These are phyloP conservation scores for Neurospora tetrasperma DNA, from an alignment of 495 filamentous ascomycete genomes.

Conservation along the genomic window DNA sequence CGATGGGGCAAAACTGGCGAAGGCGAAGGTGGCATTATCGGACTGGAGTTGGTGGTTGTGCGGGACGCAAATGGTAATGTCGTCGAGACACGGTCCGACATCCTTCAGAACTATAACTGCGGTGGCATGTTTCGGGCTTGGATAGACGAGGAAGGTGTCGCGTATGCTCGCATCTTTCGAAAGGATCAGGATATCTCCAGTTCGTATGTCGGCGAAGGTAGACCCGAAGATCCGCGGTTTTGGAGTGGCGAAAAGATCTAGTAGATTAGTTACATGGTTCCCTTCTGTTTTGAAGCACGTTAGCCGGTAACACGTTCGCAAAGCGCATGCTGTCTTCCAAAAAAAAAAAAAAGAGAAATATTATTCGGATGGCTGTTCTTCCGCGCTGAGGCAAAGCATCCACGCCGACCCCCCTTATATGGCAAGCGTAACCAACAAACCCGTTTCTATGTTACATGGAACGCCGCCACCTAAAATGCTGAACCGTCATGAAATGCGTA, in stretches of 20 bases:
- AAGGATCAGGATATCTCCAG: slow-evolving; percentile 18
- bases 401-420: slow-evolving; percentile 4
- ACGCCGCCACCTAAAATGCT: slow-evolving; percentile 25
- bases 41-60: slow-evolving; percentile 55
- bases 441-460: slow-evolving; percentile 31
- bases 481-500: slow-evolving; percentile 27
- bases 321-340: neutral
- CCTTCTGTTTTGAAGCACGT: neutral
- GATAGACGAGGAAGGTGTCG: slow-evolving; percentile 52
- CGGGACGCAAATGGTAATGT: slow-evolving; percentile 29
- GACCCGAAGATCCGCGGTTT: neutral
- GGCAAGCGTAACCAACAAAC: slow-evolving; percentile 18
- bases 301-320: neutral
- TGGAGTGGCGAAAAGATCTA: slow-evolving; percentile 10
- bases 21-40: slow-evolving; percentile 80
- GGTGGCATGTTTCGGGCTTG: slow-evolving; percentile 85
- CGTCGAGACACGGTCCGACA: slow-evolving; percentile 30
- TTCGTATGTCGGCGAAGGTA: slow-evolving; percentile 9
- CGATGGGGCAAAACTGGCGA: slow-evolving; percentile 71
- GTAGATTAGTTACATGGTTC: slow-evolving; percentile 2
- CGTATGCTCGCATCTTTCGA: slow-evolving; percentile 53
- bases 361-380: slow-evolving; percentile 19
- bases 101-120: slow-evolving; percentile 76
- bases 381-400: slow-evolving; percentile 11
- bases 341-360: slow-evolving; percentile 11